Evolutionary conservation across 1,139 yeast species (phyloP).

Genomic region (Sugiyamaella novakii): DNA sequence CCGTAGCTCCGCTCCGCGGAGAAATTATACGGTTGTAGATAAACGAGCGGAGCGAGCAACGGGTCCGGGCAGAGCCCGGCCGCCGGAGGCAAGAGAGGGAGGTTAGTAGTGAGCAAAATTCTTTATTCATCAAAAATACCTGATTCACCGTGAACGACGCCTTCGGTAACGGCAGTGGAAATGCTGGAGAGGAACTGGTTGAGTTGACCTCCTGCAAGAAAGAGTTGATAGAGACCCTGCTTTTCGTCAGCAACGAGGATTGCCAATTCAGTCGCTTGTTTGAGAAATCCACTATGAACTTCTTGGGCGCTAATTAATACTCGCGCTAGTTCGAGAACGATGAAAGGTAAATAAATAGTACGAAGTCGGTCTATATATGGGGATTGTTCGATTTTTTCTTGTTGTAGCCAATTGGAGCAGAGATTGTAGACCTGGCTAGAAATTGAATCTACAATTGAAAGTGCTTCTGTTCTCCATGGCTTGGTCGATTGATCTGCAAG

Average conservation of each 20-base stretch:
- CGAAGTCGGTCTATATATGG: constrained; percentile 46
- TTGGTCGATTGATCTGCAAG: constrained; percentile 16
- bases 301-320: constrained; percentile 50
- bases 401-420: constrained; percentile 31
- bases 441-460: constrained; percentile 25
- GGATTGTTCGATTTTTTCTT: constrained; percentile 19
- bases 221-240: constrained; percentile 54
- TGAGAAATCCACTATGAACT: constrained; percentile 44
- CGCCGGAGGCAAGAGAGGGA: not conserved
- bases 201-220: constrained; percentile 61
- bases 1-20: too few relatives aligned
- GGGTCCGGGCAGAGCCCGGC: not conserved
- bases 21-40: too few relatives aligned
- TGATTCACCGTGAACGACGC: constrained; percentile 40
- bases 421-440: constrained; percentile 27
- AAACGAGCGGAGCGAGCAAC: too few relatives aligned
- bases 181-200: constrained; percentile 61
- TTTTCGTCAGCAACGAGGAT: constrained; percentile 56
- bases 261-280: constrained; percentile 60
- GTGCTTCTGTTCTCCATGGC: constrained; percentile 24
- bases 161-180: constrained; percentile 59
- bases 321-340: constrained; percentile 63
- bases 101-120: not conserved
- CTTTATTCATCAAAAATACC: constrained; percentile 31
- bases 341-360: constrained; percentile 69